Evolutionary conservation across 139 green algal species (phyloP).

Genomic region (Coccomyxa sp.): DNA sequence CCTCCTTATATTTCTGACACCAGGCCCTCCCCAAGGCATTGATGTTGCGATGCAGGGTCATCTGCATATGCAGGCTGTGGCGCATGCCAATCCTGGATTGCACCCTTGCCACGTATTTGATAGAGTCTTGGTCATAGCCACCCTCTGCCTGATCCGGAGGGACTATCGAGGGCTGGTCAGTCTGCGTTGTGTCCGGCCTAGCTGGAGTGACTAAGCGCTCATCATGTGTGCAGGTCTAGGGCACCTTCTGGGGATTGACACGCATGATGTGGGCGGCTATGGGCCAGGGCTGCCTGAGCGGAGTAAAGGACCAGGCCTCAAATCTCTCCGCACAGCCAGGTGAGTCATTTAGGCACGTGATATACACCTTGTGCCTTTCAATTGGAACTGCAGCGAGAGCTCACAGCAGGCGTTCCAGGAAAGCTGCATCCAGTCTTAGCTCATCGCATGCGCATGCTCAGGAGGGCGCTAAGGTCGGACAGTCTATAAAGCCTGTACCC

Average conservation of each 20-base stretch:
- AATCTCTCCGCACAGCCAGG: constrained; percentile 54
- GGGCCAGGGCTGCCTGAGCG: constrained; percentile 8
- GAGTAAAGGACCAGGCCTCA: constrained; percentile 40
- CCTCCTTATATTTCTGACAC: no score
- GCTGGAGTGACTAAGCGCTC: neutral
- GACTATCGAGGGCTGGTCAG: no score
- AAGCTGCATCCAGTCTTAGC: neutral
- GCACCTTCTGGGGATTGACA: constrained; percentile 88
- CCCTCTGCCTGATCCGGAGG: no score
- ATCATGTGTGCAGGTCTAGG: constrained; percentile 59
- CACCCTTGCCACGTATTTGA: no score
- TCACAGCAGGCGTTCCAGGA: neutral
- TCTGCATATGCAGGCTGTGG: no score
- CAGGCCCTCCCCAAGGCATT: no score
- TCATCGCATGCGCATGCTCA: neutral
- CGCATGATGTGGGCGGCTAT: constrained; percentile 92
- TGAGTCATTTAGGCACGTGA: neutral
- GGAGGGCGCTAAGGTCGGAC: neutral
- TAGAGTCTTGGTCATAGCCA: no score
- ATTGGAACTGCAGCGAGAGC: neutral
- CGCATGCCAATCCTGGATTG: no score
- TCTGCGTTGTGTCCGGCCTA: no score
- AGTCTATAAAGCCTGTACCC: no score
- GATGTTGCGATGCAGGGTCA: no score
- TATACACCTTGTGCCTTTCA: neutral